Percentiles rank a stretch among this genome's conserved stretches.
phyloP scores from a whole-genome alignment of 306 rosid genomes.

The Sechiopsis laciniata region DNA sequence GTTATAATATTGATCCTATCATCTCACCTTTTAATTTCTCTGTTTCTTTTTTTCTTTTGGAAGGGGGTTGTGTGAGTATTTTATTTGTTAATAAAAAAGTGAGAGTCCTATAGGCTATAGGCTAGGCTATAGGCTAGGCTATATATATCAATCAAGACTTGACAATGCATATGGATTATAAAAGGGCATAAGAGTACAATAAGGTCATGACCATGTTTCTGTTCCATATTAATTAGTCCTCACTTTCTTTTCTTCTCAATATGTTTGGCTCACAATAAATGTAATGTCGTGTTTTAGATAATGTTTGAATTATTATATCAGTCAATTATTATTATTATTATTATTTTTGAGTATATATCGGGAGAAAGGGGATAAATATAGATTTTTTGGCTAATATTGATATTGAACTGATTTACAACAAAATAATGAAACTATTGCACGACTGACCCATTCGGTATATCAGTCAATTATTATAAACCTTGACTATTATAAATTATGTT shows the following conservation, averaged over 20 bases:
- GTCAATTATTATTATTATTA: too few relatives aligned
- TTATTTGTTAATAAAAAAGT: neutral
- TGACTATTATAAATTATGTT: too few relatives aligned
- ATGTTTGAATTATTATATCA: too few relatives aligned
- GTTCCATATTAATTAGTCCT: too few relatives aligned
- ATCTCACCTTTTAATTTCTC: neutral
- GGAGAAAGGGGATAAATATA: too few relatives aligned
- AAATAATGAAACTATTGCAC: too few relatives aligned
- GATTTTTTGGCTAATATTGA: too few relatives aligned
- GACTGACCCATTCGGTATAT: too few relatives aligned
- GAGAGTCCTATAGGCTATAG: neutral
- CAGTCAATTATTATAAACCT: too few relatives aligned
- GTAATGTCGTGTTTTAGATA: neutral
- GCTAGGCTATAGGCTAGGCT: neutral
- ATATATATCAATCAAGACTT: neutral
- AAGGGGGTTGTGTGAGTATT: neutral
- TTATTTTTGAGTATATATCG: too few relatives aligned
- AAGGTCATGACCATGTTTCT: conserved; percentile 1
- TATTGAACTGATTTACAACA: too few relatives aligned
- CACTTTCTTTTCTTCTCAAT: neutral
- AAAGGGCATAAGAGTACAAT: neutral
- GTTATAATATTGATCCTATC: neutral
- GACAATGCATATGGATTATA: conserved; percentile 17
- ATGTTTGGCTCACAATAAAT: neutral
- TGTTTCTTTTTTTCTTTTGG: neutral